These are phyloP conservation scores for Flaveria floridana DNA, from an alignment of 140 eudicot species.

Conservation along the genomic window DNA sequence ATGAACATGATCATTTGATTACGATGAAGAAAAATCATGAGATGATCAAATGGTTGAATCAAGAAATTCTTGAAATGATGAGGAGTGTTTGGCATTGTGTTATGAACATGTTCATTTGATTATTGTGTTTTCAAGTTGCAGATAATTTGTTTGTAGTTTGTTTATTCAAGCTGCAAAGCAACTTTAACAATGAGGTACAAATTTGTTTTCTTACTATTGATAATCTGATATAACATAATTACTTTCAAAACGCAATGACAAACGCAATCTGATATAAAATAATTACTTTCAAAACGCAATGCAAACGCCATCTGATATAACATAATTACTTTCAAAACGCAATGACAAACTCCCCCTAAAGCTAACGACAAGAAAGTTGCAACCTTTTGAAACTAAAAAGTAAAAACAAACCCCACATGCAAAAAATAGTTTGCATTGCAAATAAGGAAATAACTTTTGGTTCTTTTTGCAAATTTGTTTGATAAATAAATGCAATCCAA, in stretches of 20 bases:
- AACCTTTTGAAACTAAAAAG: conserved; percentile 24
- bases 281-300: conserved; percentile 1
- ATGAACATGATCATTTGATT: not conserved
- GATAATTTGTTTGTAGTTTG: too few relatives aligned
- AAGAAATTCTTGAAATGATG: conserved; percentile 3
- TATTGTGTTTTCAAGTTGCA: not conserved
- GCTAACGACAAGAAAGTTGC: conserved; percentile 17
- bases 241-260: not conserved
- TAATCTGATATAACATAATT: not conserved
- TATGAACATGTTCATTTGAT: not conserved
- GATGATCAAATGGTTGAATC: not conserved
- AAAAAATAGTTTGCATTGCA: conserved; percentile 23
- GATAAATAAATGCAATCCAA: conserved; percentile 29
- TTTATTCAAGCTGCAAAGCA: too few relatives aligned
- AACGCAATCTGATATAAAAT: not conserved
- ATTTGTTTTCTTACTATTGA: not conserved
- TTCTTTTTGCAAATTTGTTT: conserved; percentile 30
- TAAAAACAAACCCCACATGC: conserved; percentile 12
- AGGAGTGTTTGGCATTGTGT: conserved; percentile 3
- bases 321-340: not conserved
- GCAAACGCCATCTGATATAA: not conserved
- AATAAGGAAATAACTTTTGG: conserved; percentile 25
- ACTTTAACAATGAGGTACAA: too few relatives aligned
- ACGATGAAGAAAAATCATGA: conserved; percentile 1
- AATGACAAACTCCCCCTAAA: not conserved